Evolutionary conservation across 2,329 filamentous ascomycete species (phyloP), one percentile per base, ranked within the genome.

Genomic region (Chaetothyriales sp.): DNA sequence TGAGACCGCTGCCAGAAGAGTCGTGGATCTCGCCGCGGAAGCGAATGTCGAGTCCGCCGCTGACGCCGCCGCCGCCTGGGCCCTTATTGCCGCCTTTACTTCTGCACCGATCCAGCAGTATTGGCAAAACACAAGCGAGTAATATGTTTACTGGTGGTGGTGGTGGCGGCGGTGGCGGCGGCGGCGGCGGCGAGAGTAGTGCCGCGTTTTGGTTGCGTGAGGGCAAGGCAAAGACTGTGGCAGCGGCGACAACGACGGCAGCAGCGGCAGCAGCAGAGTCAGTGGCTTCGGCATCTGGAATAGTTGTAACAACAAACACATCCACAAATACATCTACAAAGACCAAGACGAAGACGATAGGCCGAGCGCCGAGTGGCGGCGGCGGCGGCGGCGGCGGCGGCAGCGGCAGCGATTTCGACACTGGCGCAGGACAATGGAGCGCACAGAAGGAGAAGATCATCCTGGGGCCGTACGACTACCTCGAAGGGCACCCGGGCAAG

Each of bases 1-100:
- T 80, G 19, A 72, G 69, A 18, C 71, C 77, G 36, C 72, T 84
- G 20, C 67, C 77, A 19, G 82, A 85, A 62, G 72, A 72, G 50
- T 73, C 80, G 67, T 82, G 77, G 80, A 70, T 80, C 49, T 67
- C 68, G 53, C 70, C 74, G 57, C 50, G 15, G 54, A 53, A 4
- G 39, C 52, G 44, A 53, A 51, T 9, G 50, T 44, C 7, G 28
- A 7, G 15, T 32, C 45, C 36, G 43, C 51, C 44, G 44, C 44
- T 48, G 52, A 58, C 22, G 45, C 48, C 28, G 51, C 50, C 28
- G 56, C 56, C n/a, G n/a, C n/a, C n/a, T n/a, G n/a, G n/a, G n/a
- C 22, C 22, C 22, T 25, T 25, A 6, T 6, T 25, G 3, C 22
- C 22, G 3, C 22, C 22, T 25, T 25, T 47, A 53, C 32, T 39